Evolutionary conservation across 1,284 basidiomycete species (phyloP).

Genomic region (Cystobasidium slooffiae): DNA sequence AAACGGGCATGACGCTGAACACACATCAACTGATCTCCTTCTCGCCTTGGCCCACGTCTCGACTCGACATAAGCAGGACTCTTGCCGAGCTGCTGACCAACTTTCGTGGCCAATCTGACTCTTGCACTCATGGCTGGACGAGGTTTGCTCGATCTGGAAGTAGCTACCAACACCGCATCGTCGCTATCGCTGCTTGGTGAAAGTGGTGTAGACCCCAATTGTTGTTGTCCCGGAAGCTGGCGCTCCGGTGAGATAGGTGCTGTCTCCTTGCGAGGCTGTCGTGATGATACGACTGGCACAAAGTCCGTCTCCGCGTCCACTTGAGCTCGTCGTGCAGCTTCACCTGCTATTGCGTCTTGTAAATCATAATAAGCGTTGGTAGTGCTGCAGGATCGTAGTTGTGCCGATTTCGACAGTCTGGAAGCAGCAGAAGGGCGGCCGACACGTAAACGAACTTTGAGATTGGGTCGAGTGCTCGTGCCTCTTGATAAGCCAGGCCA

Average conservation of each 20-base stretch:
- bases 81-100: slow-evolving; percentile 38
- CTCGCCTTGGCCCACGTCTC: slow-evolving; percentile 8
- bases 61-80: slow-evolving; percentile 32
- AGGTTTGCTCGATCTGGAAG: not conserved
- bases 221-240: not conserved
- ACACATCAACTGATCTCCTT: slow-evolving; percentile 40
- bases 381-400: not conserved
- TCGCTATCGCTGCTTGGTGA: slow-evolving; percentile 12
- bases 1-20: not conserved
- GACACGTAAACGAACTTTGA: not conserved
- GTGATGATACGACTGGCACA: slow-evolving; percentile 28
- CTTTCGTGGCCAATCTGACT: slow-evolving; percentile 36
- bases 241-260: not conserved
- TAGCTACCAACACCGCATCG: not conserved
- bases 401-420: slow-evolving; percentile 3
- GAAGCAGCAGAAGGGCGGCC: not conserved
- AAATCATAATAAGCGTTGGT: slow-evolving; percentile 13
- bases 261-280: not conserved
- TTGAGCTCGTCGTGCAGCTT: slow-evolving; percentile 21
- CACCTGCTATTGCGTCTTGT: slow-evolving; percentile 27
- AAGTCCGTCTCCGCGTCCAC: slow-evolving; percentile 41
- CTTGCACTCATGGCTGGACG: slow-evolving; percentile 16
- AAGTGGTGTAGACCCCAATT: not conserved
- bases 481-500: not conserved
- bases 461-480: slow-evolving; percentile 11